These are phyloP conservation scores for Rauvolfia tetraphylla DNA, from an alignment of 257 asterid genomes.

Conservation along the genomic window DNA sequence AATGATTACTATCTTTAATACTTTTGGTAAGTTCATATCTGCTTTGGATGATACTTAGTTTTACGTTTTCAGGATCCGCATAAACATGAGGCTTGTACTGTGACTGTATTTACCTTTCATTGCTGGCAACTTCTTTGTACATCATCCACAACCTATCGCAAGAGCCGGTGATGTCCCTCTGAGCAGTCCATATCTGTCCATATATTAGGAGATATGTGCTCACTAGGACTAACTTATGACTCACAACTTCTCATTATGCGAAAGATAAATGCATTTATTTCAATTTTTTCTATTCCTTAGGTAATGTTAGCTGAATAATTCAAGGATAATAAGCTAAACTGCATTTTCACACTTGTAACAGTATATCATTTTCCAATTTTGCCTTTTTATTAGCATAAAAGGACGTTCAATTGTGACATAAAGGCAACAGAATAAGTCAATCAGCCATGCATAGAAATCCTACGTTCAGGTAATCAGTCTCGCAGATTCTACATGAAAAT, in stretches of 20 bases:
- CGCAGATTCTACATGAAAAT: too few relatives aligned
- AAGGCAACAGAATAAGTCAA: not conserved
- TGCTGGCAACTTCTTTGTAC: conserved; percentile 94
- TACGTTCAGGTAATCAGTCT: not conserved
- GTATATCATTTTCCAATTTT: too few relatives aligned
- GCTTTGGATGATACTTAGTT: conserved; percentile 58
- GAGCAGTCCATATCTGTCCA: conserved; percentile 70
- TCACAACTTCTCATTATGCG: not conserved
- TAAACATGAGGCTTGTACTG: conserved; percentile 96
- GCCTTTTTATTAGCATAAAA: too few relatives aligned
- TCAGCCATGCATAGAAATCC: too few relatives aligned
- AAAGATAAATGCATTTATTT: not conserved
- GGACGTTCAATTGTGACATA: too few relatives aligned
- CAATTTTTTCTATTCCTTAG: not conserved
- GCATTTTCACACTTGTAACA: too few relatives aligned
- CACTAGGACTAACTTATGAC: not conserved
- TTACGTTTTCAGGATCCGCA: conserved; percentile 84
- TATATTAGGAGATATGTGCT: not conserved
- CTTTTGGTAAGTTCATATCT: conserved; percentile 77
- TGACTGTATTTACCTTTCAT: conserved; percentile 79
- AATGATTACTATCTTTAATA: too few relatives aligned
- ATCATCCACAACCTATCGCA: conserved; percentile 98
- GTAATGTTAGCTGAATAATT: not conserved
- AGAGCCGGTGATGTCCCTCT: conserved; percentile 92
- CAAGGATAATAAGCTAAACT: not conserved